Evolutionary conservation across 106 monocot species (phyloP).

Genomic region (Allium cepa): DNA sequence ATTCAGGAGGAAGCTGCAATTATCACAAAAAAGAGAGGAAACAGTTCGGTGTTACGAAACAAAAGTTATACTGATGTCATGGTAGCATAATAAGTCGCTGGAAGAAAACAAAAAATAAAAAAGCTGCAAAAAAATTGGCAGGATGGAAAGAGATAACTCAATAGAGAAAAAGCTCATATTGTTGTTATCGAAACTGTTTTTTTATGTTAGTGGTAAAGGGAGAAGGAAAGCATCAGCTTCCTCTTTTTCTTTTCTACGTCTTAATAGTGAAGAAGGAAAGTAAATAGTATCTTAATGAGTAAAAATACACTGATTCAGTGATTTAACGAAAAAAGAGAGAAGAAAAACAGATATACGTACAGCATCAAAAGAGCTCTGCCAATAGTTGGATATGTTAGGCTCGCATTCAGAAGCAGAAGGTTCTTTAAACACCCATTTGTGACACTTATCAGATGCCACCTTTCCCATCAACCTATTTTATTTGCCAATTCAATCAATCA

Average conservation of each 20-base stretch:
- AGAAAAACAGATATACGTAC: conserved; percentile 33
- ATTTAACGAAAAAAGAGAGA: not conserved
- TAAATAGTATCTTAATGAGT: conserved; percentile 2
- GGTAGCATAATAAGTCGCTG: not conserved
- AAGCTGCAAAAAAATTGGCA: not conserved
- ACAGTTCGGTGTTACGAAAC: not conserved
- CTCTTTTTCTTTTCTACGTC: conserved; percentile 4
- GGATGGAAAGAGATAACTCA: not conserved
- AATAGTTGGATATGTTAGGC: conserved; percentile 93
- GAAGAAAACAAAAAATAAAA: not conserved
- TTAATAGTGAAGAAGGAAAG: not conserved
- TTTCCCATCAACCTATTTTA: conserved; percentile 81
- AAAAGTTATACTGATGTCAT: not conserved
- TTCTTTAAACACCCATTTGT: conserved; percentile 98
- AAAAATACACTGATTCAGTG: not conserved
- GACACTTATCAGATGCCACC: conserved; percentile 92
- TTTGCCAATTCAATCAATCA: no score
- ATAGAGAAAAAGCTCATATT: not conserved
- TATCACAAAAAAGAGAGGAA: not conserved
- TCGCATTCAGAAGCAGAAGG: conserved; percentile 82
- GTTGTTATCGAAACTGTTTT: not conserved
- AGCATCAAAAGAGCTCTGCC: conserved; percentile 98
- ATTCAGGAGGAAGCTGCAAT: conserved; percentile 80
- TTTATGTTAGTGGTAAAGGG: not conserved
- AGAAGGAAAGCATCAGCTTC: conserved; percentile 7